Evolutionary conservation across 2,329 filamentous ascomycete species (phyloP), one percentile per base, ranked within the genome.

Genomic region (Mycosphaerelloides madeirae): DNA sequence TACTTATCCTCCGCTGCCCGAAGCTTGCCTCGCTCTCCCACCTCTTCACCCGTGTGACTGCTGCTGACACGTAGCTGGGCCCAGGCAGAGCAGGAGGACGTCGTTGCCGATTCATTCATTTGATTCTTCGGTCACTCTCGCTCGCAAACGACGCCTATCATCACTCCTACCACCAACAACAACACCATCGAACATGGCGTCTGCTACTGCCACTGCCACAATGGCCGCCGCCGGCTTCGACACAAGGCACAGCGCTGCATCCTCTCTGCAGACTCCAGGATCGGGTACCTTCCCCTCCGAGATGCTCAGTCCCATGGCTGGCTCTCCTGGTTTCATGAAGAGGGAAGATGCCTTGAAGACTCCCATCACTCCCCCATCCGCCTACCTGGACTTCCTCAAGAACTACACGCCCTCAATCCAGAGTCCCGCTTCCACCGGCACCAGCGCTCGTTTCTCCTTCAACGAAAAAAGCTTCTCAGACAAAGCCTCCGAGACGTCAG

Each of bases 311-410:
- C 86, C 86, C 38, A 75, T 85, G 61, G 81, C 81, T 38, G 72
- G 71, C 39, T 74, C 75, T 36, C 73, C 79, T 15, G 70, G 75
- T 56, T 75, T 78, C 57, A 79, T 90, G 73, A 91, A 90, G 67
- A 71, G 71, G 43, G 78, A 85, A 56, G 75, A 84, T 44, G 78
- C 82, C 47, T 68, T 75, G 34, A 84, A 82, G 69, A 96, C 90
- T 3, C 90, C 90, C 38, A 95, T 97, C 65, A 94, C 86, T 40
- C 91, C 91, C 41, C 91, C 91, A 3, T 75, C 79, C 16, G 90
- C 91, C 46, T 97, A 97, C 65, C 84, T 87, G 55, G 89, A 97
- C 62, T 97, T 96, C 63, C 81, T 97, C 52, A 91, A 89, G 69
- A 82, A 83, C 48, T 81, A 94, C 69, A 84, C 79, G 1, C 78